Base-by-base conservation (phyloP, 2,329 filamentous ascomycete genomes). In the Xylariaceae sp. region DNA sequence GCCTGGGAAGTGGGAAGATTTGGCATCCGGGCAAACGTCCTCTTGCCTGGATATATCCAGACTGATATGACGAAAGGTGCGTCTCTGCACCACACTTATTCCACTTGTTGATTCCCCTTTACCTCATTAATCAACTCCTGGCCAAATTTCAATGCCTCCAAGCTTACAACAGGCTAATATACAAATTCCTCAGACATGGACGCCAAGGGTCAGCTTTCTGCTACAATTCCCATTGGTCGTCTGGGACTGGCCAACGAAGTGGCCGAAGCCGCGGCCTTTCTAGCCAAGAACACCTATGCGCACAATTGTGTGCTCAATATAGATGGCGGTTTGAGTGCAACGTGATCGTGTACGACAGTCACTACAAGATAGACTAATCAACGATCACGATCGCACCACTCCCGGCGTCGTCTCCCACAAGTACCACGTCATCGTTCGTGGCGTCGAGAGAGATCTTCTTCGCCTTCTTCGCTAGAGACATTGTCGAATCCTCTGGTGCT, bases 251-350 rank as follows among this genome's bases (percentile, higher is more conserved):
- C 76, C 7, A 71, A 78, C 19, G 89, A 95, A 61, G 78, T 94
- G 24, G 88, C 89, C n/a, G 81, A 90, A 56, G 88, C 89, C 41
- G 87, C 85, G 35, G 59, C 84, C 19, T 95, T 94, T 62, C 73
- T 95, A 13, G 84, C 79, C 22, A 74, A 74, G 35, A 95, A 93
- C 62, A 69, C 78, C 48, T 95, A 91, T 64, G 86, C 88, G 42
- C 91, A 91, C 62, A 94, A 94, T 51, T 93, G 87, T 61, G 74
- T 90, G 38, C 71, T 95, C 38, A 93, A 90, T 61, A 72, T 95
- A 19, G 89, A 95, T 63, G 89, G 89, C 13, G 89, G 89, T 2
- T 63, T 94, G 51, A 89, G 85, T 62, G 86, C 85, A 38, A 64
- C 64, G 53, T 86, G 60, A 73, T 22, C 18, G 15, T 31, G 26